These are phyloP conservation scores for Ceratocystis papillata DNA, from an alignment of 2,329 filamentous ascomycete species.

Conservation along the genomic window DNA sequence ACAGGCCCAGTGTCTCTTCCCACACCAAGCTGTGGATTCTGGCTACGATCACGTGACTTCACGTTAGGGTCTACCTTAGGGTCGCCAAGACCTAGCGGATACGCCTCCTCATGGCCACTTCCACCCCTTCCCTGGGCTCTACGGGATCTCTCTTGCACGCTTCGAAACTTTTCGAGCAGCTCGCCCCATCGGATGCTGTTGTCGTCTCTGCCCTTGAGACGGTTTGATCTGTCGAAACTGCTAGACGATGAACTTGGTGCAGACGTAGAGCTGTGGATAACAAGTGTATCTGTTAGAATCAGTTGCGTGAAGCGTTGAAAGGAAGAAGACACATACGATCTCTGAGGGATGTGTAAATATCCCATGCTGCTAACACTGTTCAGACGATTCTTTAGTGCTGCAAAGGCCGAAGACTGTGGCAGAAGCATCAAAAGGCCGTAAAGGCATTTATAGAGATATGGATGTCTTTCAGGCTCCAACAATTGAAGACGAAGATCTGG, in stretches of 20 bases:
- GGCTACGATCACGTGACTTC: constrained; percentile 34
- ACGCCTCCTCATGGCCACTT: constrained; percentile 42
- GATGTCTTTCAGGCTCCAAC: constrained; percentile 87
- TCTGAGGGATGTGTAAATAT: constrained; percentile 71
- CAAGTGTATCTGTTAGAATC: background rate
- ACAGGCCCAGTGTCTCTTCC: constrained; percentile 40
- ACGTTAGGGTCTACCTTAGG: constrained; percentile 35
- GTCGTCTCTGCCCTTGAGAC: constrained; percentile 74
- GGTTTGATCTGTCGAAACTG: constrained; percentile 60
- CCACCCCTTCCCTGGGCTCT: constrained; percentile 52
- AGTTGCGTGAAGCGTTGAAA: background rate
- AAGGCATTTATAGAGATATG: constrained; percentile 92
- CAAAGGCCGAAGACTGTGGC: constrained; percentile 96
- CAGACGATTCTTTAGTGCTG: constrained; percentile 86
- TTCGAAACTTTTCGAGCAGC: constrained; percentile 85
- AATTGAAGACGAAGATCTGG: constrained; percentile 85
- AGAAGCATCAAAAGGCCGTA: constrained; percentile 96
- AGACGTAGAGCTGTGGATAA: constrained; percentile 32
- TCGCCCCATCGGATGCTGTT: constrained; percentile 82
- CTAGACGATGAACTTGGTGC: constrained; percentile 49
- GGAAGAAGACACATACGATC: constrained; percentile 51
- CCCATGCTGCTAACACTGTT: constrained; percentile 97
- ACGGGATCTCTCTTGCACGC: constrained; percentile 76
- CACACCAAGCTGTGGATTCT: constrained; percentile 38
- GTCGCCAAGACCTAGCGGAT: constrained; percentile 37